These are phyloP conservation scores for Breynia disticha DNA, from an alignment of 441 rosid genomes.

Conservation along the genomic window DNA sequence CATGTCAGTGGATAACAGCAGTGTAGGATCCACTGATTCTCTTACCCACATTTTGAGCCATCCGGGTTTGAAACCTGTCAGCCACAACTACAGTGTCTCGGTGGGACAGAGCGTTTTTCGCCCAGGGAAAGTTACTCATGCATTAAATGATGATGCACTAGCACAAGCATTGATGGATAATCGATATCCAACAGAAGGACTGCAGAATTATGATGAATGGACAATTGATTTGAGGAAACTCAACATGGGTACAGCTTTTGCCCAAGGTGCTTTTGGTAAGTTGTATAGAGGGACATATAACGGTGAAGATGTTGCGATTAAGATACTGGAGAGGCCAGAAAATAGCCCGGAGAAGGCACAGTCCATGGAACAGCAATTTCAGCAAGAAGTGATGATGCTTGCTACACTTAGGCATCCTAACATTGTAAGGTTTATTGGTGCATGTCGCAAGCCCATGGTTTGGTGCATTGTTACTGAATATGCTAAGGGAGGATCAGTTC, in stretches of 20 bases:
- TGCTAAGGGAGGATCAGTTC: slow-evolving; percentile 94
- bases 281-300: slow-evolving; percentile 84
- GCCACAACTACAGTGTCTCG: slow-evolving; percentile 34
- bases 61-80: slow-evolving; percentile 63
- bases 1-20: slow-evolving; percentile 84
- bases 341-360: slow-evolving; percentile 59
- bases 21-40: slow-evolving; percentile 84
- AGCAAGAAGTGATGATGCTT: slow-evolving; percentile 95
- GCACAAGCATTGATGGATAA: slow-evolving; percentile 77
- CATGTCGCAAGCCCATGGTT: slow-evolving; percentile 79
- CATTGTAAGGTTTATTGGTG: slow-evolving; percentile 88
- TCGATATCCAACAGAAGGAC: slow-evolving; percentile 51
- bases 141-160: slow-evolving; percentile 72
- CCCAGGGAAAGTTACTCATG: slow-evolving; percentile 62
- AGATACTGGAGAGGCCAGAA: slow-evolving; percentile 82
- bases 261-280: slow-evolving; percentile 97
- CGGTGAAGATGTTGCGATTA: slow-evolving; percentile 88
- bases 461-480: slow-evolving; percentile 97
- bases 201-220: slow-evolving; percentile 77
- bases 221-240: slow-evolving; percentile 82
- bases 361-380: slow-evolving; percentile 90
- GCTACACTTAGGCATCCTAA: slow-evolving; percentile 75
- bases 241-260: slow-evolving; percentile 83
- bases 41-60: slow-evolving; percentile 73
- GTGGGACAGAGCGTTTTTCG: slow-evolving; percentile 68